Conservation (phyloP, 179 eudicot genomes). For the Heliamphora pulchella region DNA sequence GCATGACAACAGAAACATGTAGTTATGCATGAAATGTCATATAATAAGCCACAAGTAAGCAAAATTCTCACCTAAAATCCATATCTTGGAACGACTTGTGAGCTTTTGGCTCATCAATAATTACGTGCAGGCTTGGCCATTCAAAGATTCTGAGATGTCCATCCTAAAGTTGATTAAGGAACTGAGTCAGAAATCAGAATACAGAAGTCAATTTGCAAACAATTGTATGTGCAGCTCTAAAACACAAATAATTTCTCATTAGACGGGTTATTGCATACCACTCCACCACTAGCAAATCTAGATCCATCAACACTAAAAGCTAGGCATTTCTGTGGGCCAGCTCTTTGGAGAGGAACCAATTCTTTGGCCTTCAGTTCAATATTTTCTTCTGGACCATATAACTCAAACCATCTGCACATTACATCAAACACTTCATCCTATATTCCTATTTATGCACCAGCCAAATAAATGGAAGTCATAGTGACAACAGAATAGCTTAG, state of each 20-base stretch:
- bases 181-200: slow-evolving; percentile 16
- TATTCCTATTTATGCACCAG: background rate
- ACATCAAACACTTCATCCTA: background rate
- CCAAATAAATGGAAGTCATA: background rate
- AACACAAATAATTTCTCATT: background rate
- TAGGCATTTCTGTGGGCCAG: slow-evolving; percentile 68
- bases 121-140: slow-evolving; percentile 82
- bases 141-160: slow-evolving; percentile 89
- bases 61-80: slow-evolving; percentile 75
- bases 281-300: slow-evolving; percentile 82
- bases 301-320: slow-evolving; percentile 88
- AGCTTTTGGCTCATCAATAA: slow-evolving; percentile 82
- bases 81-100: slow-evolving; percentile 84
- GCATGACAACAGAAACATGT: too few relatives aligned
- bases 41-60: background rate
- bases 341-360: slow-evolving; percentile 52
- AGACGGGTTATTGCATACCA: slow-evolving; percentile 38
- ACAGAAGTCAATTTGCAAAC: background rate
- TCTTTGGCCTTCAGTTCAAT: slow-evolving; percentile 52
- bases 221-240: background rate
- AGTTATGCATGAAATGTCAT: background rate
- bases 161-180: slow-evolving; percentile 41
- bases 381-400: slow-evolving; percentile 38
- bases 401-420: slow-evolving; percentile 57
- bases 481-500: background rate